Evolutionary conservation across 257 asterid genomes (phyloP).

Genomic region (Forsythia viridissima): DNA sequence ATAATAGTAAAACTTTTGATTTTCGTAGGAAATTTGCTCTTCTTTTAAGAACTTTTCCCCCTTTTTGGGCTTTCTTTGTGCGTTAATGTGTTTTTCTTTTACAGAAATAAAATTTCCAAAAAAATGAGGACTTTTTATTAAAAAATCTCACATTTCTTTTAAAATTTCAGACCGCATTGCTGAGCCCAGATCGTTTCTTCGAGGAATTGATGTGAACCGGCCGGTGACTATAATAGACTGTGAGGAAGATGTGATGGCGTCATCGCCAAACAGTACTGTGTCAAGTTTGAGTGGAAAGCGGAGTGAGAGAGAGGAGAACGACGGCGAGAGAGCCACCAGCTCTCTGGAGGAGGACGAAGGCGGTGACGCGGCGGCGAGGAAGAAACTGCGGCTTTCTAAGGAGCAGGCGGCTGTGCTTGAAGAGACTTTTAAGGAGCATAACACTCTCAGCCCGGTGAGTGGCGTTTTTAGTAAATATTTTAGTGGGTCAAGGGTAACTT

Average conservation of each 20-base stretch:
- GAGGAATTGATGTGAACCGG: slow-evolving; percentile 76
- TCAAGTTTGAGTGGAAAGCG: slow-evolving; percentile 95
- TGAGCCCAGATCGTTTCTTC: slow-evolving; percentile 36
- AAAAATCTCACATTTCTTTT: not conserved
- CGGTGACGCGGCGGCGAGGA: slow-evolving; percentile 79
- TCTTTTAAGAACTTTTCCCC: not conserved
- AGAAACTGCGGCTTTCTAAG: slow-evolving; percentile 89
- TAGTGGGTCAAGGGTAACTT: slow-evolving; percentile 24
- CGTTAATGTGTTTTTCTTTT: no score
- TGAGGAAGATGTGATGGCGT: slow-evolving; percentile 62
- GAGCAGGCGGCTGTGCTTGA: slow-evolving; percentile 94
- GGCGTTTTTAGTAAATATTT: slow-evolving; percentile 21
- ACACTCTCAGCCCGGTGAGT: slow-evolving; percentile 86
- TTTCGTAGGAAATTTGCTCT: not conserved
- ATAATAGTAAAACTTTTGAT: not conserved
- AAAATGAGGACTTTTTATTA: no score
- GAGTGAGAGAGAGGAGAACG: slow-evolving; percentile 80
- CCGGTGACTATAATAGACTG: slow-evolving; percentile 46
- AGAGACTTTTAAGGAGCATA: slow-evolving; percentile 87
- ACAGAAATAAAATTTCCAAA: no score
- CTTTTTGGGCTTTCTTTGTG: no score
- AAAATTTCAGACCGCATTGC: slow-evolving; percentile 47
- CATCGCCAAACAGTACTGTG: slow-evolving; percentile 90
- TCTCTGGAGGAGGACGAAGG: slow-evolving; percentile 80
- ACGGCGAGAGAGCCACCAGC: slow-evolving; percentile 71